Base-by-base conservation (phyloP, 202 grass and related monocot genomes). In the Carex sylvatica region DNA sequence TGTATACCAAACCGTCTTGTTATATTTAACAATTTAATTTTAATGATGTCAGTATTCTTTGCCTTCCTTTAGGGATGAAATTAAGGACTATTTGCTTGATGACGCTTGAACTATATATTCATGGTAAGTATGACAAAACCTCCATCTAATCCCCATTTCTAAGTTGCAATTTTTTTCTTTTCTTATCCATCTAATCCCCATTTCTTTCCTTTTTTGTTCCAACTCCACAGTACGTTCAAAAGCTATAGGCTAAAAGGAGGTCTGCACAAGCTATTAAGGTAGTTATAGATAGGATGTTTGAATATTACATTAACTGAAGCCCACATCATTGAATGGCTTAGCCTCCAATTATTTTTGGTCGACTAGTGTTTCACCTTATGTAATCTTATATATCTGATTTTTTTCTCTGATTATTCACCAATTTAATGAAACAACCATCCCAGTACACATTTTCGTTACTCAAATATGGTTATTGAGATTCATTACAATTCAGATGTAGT, bases 21-120 rank as follows among this genome's bases (percentile, higher is more conserved):
- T 55, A 19, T 19, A 9, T 76, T 35, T 56, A 26, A 56, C 3
- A 72, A 22, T 31, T 53, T 75, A 33, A 5, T 54, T 76, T 30
- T 31, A 56, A 55, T 54, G 51, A 56, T 76, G 23, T 76, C 2
- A 30, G 35, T 33, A 33, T 76, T 33, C 83, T 75, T 14, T 66
- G 36, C 55, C 65, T 86, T 69, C 49, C 20, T 87, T 79, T 87
- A 96, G 90, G 88, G 87, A 91, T 72, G 90, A 91, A 84, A 93
- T 96, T 72, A 83, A 86, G 54, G 90, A 93, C 22, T 91, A 83
- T 85, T 87, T 93, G 26, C 93, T 96, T 67, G 81, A 92, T 42
- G 80, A 92, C 70, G 11, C 19, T 13, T 83, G 79, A 91, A 80
- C 72, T 36, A 19, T 61, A 30, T 76, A 58, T 55, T 62, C 52